These are phyloP conservation scores for Parmelia sp. DNA, from an alignment of 495 filamentous ascomycete genomes.

Conservation along the genomic window DNA sequence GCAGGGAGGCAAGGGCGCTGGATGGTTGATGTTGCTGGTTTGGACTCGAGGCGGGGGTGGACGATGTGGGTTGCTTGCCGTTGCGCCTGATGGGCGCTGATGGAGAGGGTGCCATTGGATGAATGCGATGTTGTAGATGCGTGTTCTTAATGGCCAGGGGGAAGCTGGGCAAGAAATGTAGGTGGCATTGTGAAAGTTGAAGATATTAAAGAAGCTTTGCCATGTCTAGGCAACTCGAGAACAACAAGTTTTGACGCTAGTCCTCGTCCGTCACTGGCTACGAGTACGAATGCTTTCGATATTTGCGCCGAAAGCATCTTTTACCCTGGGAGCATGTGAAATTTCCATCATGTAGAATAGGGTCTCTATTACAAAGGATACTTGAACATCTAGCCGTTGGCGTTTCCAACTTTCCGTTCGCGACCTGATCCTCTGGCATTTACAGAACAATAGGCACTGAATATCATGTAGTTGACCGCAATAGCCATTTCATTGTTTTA, in stretches of 20 bases:
- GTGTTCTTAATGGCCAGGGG: not conserved
- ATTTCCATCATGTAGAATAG: not conserved
- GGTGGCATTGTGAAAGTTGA: not conserved
- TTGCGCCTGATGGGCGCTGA: conserved; percentile 9
- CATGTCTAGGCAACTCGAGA: not conserved
- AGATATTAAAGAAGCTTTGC: not conserved
- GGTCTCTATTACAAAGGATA: not conserved
- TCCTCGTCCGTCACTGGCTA: not conserved
- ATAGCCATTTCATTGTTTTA: conserved; percentile 3
- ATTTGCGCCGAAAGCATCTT: not conserved
- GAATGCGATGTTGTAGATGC: not conserved
- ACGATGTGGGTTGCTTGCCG: conserved; percentile 5
- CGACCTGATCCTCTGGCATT: not conserved
- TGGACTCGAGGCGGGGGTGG: not conserved
- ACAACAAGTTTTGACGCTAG: not conserved
- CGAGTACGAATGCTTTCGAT: not conserved
- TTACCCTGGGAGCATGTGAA: not conserved
- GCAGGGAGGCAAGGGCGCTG: conserved; percentile 28
- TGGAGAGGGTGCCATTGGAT: not conserved
- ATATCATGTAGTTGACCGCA: not conserved
- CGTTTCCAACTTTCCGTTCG: not conserved
- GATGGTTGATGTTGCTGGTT: not conserved
- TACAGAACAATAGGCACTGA: not conserved
- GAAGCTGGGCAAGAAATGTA: not conserved
- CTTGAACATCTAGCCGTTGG: not conserved